phyloP scores from a whole-genome alignment of 805 yeast genomes.

The Ogataea glucozyma region DNA sequence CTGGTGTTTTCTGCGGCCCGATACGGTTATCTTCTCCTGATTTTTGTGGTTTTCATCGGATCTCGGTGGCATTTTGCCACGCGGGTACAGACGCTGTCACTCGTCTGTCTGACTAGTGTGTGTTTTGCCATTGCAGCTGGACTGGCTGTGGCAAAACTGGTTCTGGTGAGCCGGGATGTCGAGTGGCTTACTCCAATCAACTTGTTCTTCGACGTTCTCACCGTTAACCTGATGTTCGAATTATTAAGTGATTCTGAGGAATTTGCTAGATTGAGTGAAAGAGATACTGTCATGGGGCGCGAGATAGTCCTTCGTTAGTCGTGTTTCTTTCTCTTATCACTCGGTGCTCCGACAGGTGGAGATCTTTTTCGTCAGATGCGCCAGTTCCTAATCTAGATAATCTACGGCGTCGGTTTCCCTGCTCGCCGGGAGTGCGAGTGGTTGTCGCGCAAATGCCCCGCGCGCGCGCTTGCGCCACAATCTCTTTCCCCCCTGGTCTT shows the following conservation, averaged over 20 bases:
- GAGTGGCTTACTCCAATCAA: slow-evolving; percentile 50
- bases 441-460: not conserved
- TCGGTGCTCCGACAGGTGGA: not conserved
- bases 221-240: slow-evolving; percentile 63
- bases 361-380: no score
- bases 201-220: slow-evolving; percentile 48
- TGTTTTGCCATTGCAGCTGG: slow-evolving; percentile 39
- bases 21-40: slow-evolving; percentile 32
- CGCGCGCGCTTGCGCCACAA: slow-evolving; percentile 4
- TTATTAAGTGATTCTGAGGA: slow-evolving; percentile 59
- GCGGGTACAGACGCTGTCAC: slow-evolving; percentile 45
- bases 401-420: not conserved
- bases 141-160: slow-evolving; percentile 28
- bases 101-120: slow-evolving; percentile 43
- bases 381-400: no score
- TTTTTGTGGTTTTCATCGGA: slow-evolving; percentile 40
- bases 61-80: slow-evolving; percentile 45
- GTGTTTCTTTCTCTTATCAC: no score
- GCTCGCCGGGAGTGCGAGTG: not conserved
- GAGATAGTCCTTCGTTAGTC: slow-evolving; percentile 39
- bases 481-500: not conserved
- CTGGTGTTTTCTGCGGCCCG: slow-evolving; percentile 34
- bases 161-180: slow-evolving; percentile 39
- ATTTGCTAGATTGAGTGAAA: slow-evolving; percentile 51
- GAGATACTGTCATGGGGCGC: slow-evolving; percentile 62